Evolutionary conservation across 306 rosid genomes (phyloP).

Genomic region (Citrullus amarus): DNA sequence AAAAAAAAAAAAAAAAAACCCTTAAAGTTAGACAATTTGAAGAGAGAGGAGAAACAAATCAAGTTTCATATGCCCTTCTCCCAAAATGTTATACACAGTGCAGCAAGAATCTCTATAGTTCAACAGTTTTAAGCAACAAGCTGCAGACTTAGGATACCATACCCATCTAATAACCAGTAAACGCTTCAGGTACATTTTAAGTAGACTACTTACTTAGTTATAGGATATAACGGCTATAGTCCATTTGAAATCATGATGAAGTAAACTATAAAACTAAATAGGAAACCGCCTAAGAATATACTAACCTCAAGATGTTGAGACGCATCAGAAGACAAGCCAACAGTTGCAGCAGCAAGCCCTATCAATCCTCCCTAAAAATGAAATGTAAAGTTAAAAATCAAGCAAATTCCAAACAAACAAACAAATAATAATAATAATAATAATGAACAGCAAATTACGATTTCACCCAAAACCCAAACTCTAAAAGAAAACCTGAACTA

Average conservation of each 20-base stretch:
- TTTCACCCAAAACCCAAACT: not conserved
- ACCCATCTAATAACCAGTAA: not conserved
- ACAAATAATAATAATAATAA: no score
- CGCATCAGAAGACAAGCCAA: slow-evolving; percentile 82
- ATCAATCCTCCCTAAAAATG: slow-evolving; percentile 83
- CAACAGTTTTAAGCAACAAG: not conserved
- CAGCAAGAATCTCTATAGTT: not conserved
- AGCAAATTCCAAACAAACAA: not conserved
- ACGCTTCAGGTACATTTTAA: not conserved
- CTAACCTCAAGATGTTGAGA: slow-evolving; percentile 95
- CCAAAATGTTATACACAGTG: not conserved
- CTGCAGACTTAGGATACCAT: not conserved
- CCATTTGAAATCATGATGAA: not conserved
- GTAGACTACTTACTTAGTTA: not conserved
- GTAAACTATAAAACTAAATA: not conserved
- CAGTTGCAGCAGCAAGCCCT: slow-evolving; percentile 99
- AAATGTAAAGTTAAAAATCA: not conserved
- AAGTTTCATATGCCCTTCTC: not conserved
- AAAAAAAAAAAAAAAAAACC: not conserved
- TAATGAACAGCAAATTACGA: not conserved
- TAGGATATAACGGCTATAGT: not conserved
- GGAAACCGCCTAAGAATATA: not conserved
- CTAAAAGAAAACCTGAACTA: not conserved
- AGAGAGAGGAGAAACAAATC: not conserved
- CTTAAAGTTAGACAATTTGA: not conserved